Evolutionary conservation across 768 basidiomycete species (phyloP), one percentile per base, ranked within the genome.

Genomic region (Tulasnella sp.): DNA sequence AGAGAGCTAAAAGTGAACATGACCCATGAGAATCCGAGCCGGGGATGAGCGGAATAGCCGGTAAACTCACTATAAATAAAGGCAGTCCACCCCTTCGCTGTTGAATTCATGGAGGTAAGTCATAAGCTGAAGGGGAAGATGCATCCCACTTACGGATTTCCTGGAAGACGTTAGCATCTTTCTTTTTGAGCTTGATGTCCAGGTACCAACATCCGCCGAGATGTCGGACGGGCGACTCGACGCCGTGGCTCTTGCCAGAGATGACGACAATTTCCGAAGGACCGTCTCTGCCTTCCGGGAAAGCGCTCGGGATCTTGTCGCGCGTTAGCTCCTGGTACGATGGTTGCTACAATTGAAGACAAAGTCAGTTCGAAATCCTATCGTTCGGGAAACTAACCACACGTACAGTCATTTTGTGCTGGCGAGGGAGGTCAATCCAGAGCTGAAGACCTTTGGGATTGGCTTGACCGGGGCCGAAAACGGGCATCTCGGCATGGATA

Each of bases 181-280:
- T 87, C 79, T 88, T 87, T 40, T 87, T 84, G 83, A 96, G 90
- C 79, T 86, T 90, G 79, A 92, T 85, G 82, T 96, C 94, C 85
- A 96, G 91, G 84, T 90, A 98, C 94, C 94, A 96, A 84, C 95
- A 96, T 9, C 96, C 96, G 16, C 96, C 96, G 0, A 96, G 88
- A 0, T 94, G 94, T 73, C 92, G 87, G 35, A 99, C 96, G 35
- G 95, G 95, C 1, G 94, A 96, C 82, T 92, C 92, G 18, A 91
- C 87, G 18, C 93, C 95, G 80, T 96, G 90, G 79, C 94, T 93
- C 83, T 91, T 91, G 5, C 97, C 97, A 80, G 93, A 95, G 80
- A 98, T 93, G 55, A 99, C 91, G 82, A 90, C 93, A 82, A 98
- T 87, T 80, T 87, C 88, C 40, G 92, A 86, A 18, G 88, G 87